Conservation (phyloP, 495 filamentous ascomycete species). For the Lepidopterella palustris region DNA sequence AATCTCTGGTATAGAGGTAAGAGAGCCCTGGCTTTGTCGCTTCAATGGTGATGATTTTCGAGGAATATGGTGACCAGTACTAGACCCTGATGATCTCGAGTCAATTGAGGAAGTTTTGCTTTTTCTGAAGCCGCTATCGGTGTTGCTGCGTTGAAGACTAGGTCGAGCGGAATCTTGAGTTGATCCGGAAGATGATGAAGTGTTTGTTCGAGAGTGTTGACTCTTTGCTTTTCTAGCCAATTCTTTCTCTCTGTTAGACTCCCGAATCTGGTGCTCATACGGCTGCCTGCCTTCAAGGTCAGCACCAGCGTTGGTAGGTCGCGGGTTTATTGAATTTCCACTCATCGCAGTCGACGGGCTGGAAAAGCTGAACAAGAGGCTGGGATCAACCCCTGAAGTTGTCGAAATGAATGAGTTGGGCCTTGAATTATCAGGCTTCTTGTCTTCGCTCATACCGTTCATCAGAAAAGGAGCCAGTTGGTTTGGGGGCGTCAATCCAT, state of each 20-base stretch:
- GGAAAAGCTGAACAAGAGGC: conserved; percentile 32
- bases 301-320: conserved; percentile 1
- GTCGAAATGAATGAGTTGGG: conserved; percentile 26
- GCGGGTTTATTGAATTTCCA: conserved; percentile 7
- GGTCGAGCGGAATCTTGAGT: conserved; percentile 13
- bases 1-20: conserved; percentile 26
- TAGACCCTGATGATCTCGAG: conserved; percentile 15
- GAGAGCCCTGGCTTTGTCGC: conserved; percentile 27
- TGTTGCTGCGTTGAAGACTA: conserved; percentile 34
- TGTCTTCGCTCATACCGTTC: neutral
- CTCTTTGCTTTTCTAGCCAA: conserved; percentile 16
- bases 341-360: conserved; percentile 9
- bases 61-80: conserved; percentile 20
- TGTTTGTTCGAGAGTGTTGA: conserved; percentile 32
- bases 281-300: conserved; percentile 21
- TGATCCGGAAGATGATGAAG: conserved; percentile 22
- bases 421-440: conserved; percentile 5
- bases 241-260: conserved; percentile 27
- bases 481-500: conserved; percentile 17
- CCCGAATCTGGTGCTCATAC: conserved; percentile 28
- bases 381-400: conserved; percentile 30
- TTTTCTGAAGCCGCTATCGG: conserved; percentile 30
- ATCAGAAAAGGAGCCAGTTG: conserved; percentile 9
- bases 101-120: conserved; percentile 19
- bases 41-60: conserved; percentile 29